phyloP scores from a whole-genome alignment of 768 basidiomycete species.

The Psilocybe subaeruginosa region DNA sequence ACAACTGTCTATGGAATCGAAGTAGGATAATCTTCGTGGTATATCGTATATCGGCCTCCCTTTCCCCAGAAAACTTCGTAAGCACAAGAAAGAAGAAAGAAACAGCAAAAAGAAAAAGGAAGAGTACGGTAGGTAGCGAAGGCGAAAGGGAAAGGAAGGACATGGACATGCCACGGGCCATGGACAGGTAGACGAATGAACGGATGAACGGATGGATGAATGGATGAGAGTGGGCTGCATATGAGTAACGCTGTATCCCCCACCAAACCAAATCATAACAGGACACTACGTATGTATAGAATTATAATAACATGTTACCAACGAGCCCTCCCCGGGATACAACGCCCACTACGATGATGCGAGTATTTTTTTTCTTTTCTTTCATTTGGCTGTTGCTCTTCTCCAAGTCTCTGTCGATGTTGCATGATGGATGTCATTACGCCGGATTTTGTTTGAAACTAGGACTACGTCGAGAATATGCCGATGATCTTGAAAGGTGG shows the following conservation, averaged over 20 bases:
- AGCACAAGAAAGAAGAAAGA: not conserved
- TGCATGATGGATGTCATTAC: not conserved
- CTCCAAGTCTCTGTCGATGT: not conserved
- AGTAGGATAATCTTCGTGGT: not conserved
- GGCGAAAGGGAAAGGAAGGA: not conserved
- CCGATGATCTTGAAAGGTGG: conserved; percentile 91
- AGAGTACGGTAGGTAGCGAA: not conserved
- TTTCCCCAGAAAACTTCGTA: not conserved
- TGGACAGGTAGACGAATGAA: not conserved
- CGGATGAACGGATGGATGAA: not conserved
- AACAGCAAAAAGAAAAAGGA: not conserved
- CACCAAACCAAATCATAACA: no score
- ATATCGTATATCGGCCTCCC: not conserved
- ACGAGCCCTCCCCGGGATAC: no score
- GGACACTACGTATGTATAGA: no score
- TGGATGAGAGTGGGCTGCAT: no score
- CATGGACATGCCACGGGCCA: not conserved
- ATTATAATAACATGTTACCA: not conserved
- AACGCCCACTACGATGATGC: no score
- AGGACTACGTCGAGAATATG: conserved; percentile 72
- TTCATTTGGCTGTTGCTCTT: not conserved
- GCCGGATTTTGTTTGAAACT: not conserved
- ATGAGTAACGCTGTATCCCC: no score
- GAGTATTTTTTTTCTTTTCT: no score
- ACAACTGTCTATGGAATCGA: not conserved